Evolutionary conservation across 495 filamentous ascomycete genomes (phyloP), one percentile per base, ranked within the genome.

Genomic region (Penicillium odoratum): DNA sequence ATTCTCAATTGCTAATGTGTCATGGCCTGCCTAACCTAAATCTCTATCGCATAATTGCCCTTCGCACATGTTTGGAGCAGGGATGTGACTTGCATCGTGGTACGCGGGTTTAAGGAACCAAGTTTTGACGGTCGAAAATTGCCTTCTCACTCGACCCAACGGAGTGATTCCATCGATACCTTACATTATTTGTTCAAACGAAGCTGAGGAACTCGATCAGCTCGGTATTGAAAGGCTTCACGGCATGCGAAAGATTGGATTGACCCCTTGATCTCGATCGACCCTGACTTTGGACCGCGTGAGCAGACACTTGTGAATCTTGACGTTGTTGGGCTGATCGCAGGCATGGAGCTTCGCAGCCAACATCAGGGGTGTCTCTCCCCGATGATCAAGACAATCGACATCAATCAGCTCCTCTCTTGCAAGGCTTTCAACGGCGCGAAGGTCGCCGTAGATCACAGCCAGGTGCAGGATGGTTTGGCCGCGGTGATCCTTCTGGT

Each of bases 381-480:
- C 36, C n/a, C 16, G 36, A 40, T 15, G 36, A 70, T 50, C 48
- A 10, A 16, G 48, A 50, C 31, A 18, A 33, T 50, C 31, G 28
- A 51, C 31, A 31, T 51, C 49, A 26, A 51, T 40, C 8, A 26
- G 30, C 8, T 21, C 25, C 6, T 40, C 18, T 36, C 31, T 15
- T 8, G 16, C 13, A 31, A 51, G 49, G 7, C 21, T 16, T 40
- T 5, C 4, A 15, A 55, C 9, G 7, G 53, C 53, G 29, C 7
- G 29, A 10, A 31, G 40, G 7, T 48, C 53, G 5, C 44, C 53
- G 43, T 55, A 55, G 9, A 55, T 47, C 7, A 55, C 26, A 11
- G 53, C 53, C 28, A 55, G 42, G 13, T 47, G 53, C 2, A 55
- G 53, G 15, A 45, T 11, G 3, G 53, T 55, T 16, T 26, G 43